Percentiles rank a stretch among this genome's conserved stretches.
These are phyloP conservation scores for Auriscalpium vulgare DNA, from an alignment of 768 basidiomycete species.

Conservation along the genomic window DNA sequence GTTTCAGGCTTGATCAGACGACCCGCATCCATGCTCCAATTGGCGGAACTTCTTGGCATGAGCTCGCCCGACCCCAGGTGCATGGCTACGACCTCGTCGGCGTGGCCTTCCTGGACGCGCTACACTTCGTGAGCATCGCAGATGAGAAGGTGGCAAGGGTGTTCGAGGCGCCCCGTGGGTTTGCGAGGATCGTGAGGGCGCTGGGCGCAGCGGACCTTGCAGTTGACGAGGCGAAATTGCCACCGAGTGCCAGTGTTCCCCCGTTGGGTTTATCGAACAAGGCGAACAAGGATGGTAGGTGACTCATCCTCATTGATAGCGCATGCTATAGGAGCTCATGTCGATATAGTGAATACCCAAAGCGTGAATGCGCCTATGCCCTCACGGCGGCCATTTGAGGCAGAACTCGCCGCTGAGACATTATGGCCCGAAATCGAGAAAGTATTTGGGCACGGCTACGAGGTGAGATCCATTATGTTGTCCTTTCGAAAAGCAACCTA, in stretches of 20 bases:
- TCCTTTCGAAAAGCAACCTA: not conserved
- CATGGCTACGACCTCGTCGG: constrained; percentile 93
- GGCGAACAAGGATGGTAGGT: constrained; percentile 63
- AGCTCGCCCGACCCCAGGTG: constrained; percentile 87
- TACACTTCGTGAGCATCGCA: constrained; percentile 83
- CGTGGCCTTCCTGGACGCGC: constrained; percentile 62
- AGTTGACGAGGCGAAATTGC: constrained; percentile 49
- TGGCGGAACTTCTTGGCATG: constrained; percentile 60
- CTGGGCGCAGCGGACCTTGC: constrained; percentile 41
- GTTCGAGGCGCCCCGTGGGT: constrained; percentile 83
- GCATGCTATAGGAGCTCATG: not conserved
- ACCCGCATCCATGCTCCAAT: constrained; percentile 76
- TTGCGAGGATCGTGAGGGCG: constrained; percentile 54
- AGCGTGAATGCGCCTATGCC: constrained; percentile 17
- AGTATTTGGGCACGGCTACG: constrained; percentile 96
- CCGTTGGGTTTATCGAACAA: constrained; percentile 94
- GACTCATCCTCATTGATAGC: not conserved
- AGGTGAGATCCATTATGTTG: constrained; percentile 41
- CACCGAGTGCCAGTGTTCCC: constrained; percentile 81
- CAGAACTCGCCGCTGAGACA: constrained; percentile 78
- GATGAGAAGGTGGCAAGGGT: constrained; percentile 95
- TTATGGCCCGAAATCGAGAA: constrained; percentile 98
- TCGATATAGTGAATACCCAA: constrained; percentile 13
- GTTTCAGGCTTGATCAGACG: constrained; percentile 77
- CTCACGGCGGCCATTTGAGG: constrained; percentile 69